Conservation (phyloP, 495 filamentous ascomycete species). For the Terfezia boudieri region DNA sequence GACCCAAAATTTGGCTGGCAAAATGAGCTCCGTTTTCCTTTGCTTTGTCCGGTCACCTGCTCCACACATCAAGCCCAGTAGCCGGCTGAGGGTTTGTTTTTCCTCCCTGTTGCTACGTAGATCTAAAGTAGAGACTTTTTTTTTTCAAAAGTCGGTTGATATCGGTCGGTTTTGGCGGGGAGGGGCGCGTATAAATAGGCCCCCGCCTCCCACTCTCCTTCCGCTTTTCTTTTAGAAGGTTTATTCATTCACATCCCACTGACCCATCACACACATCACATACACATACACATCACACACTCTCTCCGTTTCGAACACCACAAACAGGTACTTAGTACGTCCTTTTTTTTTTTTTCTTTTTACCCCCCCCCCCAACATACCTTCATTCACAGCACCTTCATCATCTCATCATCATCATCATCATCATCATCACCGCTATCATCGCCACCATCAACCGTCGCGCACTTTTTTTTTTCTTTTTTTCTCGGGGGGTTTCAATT, state of each 20-base stretch:
- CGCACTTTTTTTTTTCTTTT: not conserved
- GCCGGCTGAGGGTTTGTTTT: too few species aligned
- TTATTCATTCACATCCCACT: conserved; percentile 1
- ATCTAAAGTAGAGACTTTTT: not conserved
- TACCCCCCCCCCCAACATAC: conserved; percentile 9
- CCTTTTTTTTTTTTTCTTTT: conserved; percentile 18
- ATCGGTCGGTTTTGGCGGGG: not conserved
- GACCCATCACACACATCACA: too few species aligned
- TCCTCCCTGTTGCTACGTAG: not conserved
- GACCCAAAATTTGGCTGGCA: not conserved
- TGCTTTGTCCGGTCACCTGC: not conserved
- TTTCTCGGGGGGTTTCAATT: not conserved
- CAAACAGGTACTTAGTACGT: conserved; percentile 3
- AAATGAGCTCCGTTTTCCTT: not conserved
- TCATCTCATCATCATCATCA: conserved; percentile 14
- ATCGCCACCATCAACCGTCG: conserved; percentile 77
- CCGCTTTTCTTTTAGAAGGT: conserved; percentile 12
- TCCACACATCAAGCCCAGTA: too few species aligned
- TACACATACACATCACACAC: too few species aligned
- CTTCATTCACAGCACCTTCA: conserved; percentile 11
- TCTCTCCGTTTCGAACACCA: too few species aligned
- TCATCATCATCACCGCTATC: conserved; percentile 22
- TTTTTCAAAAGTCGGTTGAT: too few species aligned
- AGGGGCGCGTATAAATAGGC: conserved; percentile 9
- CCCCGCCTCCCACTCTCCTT: too few species aligned